These are phyloP conservation scores for Trifolium pratense DNA, from an alignment of 306 rosid species.

Conservation along the genomic window DNA sequence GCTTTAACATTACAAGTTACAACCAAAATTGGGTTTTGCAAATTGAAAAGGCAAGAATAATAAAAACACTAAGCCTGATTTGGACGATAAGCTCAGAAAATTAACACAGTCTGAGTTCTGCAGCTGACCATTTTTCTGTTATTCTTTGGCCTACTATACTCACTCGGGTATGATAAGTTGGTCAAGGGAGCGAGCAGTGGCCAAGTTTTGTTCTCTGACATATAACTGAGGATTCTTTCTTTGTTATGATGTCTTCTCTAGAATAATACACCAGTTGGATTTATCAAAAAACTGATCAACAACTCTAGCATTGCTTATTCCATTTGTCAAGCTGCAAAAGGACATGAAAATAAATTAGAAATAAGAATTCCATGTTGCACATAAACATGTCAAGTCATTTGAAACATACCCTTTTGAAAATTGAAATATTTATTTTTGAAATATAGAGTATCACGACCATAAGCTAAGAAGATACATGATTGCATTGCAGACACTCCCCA, in stretches of 20 bases:
- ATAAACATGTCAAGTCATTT: constrained; percentile 22
- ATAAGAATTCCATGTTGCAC: constrained; percentile 18
- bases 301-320: constrained; percentile 66
- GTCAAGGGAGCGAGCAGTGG: background rate
- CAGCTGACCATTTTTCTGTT: constrained; percentile 5
- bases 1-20: constrained; percentile 34
- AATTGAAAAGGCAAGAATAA: constrained; percentile 28
- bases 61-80: constrained; percentile 20
- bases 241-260: constrained; percentile 65
- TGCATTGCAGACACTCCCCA: background rate
- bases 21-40: constrained; percentile 38
- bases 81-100: constrained; percentile 11
- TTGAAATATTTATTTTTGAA: background rate
- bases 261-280: constrained; percentile 93
- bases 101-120: constrained; percentile 16
- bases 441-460: constrained; percentile 13
- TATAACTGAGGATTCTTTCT: constrained; percentile 32
- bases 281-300: constrained; percentile 88
- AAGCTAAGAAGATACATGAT: constrained; percentile 9
- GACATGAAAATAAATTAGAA: constrained; percentile 24
- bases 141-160: constrained; percentile 16
- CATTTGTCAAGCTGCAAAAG: constrained; percentile 71
- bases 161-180: background rate
- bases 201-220: constrained; percentile 1
- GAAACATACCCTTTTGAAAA: constrained; percentile 7